Conservation (phyloP, 495 filamentous ascomycete species). For the Aspergillus mulundensis region DNA sequence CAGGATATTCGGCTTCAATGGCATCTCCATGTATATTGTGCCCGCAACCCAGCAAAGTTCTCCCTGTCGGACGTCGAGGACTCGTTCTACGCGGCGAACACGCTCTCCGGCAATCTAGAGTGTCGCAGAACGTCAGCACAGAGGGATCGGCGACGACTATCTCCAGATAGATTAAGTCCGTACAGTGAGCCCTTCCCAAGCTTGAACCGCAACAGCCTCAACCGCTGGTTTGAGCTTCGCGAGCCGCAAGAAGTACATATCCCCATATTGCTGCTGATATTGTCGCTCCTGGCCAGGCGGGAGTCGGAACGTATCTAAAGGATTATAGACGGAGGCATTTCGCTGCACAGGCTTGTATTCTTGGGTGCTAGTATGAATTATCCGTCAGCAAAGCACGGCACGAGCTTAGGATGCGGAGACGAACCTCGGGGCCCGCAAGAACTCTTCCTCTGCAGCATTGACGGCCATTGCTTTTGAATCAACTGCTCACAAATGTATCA, state of each 20-base stretch:
- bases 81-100: slow-evolving; percentile 71
- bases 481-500: neutral
- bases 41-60: slow-evolving; percentile 93
- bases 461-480: slow-evolving; percentile 24
- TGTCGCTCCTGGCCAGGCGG: slow-evolving; percentile 63
- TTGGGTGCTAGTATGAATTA: slow-evolving; percentile 13
- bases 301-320: slow-evolving; percentile 67
- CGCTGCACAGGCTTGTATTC: slow-evolving; percentile 43
- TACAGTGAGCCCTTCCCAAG: slow-evolving; percentile 72
- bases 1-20: slow-evolving; percentile 92
- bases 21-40: slow-evolving; percentile 96
- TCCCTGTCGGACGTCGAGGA: slow-evolving; percentile 92
- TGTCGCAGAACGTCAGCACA: slow-evolving; percentile 9
- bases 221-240: slow-evolving; percentile 81
- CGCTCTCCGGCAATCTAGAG: slow-evolving; percentile 68
- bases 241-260: slow-evolving; percentile 94
- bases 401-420: slow-evolving; percentile 11
- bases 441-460: slow-evolving; percentile 26
- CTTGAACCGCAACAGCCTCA: slow-evolving; percentile 64
- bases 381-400: slow-evolving; percentile 19
- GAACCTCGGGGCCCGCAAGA: slow-evolving; percentile 38
- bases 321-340: slow-evolving; percentile 63
- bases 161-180: too few species aligned
- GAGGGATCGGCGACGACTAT: neutral
- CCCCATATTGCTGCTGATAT: slow-evolving; percentile 93